A percentile compares a stretch with the other conserved stretches of the same genome.
These are phyloP conservation scores for Fusarium sp. DNA, from an alignment of 2,329 filamentous ascomycete species.

Conservation along the genomic window DNA sequence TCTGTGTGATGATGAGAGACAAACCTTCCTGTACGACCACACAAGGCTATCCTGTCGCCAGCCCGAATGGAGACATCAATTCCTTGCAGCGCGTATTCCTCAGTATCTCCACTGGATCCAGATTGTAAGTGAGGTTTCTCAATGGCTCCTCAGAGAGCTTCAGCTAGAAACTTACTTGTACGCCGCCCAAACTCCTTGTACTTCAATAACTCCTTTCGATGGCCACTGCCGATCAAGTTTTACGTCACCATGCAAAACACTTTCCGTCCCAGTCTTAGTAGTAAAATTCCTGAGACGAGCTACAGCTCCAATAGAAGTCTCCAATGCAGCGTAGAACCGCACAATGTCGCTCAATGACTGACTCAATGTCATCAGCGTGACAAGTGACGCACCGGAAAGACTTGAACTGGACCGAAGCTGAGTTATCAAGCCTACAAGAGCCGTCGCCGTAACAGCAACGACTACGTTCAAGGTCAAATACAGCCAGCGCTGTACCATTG, in stretches of 20 bases:
- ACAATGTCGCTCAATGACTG: neutral
- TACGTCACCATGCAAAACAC: too few relatives aligned
- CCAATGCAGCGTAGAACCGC: neutral
- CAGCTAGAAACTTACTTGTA: neutral
- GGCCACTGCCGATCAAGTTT: neutral
- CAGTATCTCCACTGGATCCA: accelerated
- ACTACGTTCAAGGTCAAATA: neutral
- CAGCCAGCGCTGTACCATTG: neutral
- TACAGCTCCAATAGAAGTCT: neutral
- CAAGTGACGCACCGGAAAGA: neutral
- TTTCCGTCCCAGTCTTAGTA: neutral
- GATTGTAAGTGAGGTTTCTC: neutral
- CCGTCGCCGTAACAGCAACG: neutral
- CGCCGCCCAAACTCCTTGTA: neutral
- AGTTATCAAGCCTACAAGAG: neutral
- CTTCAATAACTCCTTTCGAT: neutral
- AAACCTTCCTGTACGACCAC: neutral
- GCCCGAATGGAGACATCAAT: neutral
- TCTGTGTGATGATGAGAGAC: neutral
- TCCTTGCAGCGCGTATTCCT: neutral
- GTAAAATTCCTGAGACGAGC: neutral
- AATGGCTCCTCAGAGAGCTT: too few relatives aligned
- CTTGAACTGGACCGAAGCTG: neutral
- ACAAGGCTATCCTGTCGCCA: neutral
- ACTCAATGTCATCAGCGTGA: neutral